These are phyloP conservation scores for Anaeramoeba ignava DNA, from an alignment of 78 protist species.

Conservation along the genomic window DNA sequence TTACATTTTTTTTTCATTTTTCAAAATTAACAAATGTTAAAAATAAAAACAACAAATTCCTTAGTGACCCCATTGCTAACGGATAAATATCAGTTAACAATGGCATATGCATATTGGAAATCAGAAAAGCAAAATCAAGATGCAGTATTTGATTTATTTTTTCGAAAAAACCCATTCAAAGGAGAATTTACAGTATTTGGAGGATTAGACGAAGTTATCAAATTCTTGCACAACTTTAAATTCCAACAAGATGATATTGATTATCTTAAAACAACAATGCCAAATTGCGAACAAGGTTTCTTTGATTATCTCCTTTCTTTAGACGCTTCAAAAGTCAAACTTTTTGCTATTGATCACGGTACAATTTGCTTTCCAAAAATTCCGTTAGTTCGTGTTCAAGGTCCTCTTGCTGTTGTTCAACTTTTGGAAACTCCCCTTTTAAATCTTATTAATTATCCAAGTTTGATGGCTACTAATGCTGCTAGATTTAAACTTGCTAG, in stretches of 20 bases:
- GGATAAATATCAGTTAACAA: conserved; percentile 29
- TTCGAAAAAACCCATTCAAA: conserved; percentile 73
- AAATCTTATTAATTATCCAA: conserved; percentile 59
- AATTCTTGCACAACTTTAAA: conserved; percentile 9
- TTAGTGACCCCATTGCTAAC: conserved; percentile 14
- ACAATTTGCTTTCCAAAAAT: conserved; percentile 55
- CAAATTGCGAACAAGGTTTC: conserved; percentile 39
- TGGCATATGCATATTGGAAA: conserved; percentile 11
- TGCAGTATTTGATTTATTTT: conserved; percentile 75
- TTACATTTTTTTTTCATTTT: too few relatives aligned
- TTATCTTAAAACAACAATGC: conserved; percentile 33
- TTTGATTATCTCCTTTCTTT: conserved; percentile 28
- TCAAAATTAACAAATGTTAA: too few relatives aligned
- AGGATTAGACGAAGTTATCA: conserved; percentile 55
- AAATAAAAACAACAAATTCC: conserved; percentile 14
- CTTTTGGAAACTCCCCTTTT: conserved; percentile 74
- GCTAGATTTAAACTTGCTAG: conserved; percentile 51
- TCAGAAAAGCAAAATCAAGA: conserved; percentile 29
- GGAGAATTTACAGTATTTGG: conserved; percentile 81
- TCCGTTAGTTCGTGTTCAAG: conserved; percentile 72
- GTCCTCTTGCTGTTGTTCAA: conserved; percentile 77
- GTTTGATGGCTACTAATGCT: conserved; percentile 78
- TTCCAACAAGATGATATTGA: conserved; percentile 38
- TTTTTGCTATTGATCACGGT: conserved; percentile 61
- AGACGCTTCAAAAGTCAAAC: neutral